phyloP scores from a whole-genome alignment of 768 basidiomycete species.

The Kondoa subrosea region DNA sequence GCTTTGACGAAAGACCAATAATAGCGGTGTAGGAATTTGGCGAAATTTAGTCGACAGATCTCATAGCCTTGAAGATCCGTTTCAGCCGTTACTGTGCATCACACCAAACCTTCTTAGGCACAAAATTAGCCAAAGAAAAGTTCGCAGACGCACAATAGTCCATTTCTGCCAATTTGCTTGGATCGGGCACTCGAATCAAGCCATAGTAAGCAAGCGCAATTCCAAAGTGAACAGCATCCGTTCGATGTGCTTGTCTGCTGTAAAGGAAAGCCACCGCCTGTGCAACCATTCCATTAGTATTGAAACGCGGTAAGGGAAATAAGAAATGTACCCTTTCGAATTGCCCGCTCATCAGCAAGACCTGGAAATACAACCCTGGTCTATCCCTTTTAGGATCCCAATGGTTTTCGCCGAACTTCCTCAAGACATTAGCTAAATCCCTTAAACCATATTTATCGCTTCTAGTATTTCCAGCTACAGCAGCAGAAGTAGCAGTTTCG shows the following conservation, averaged over 20 bases:
- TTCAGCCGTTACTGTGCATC: conserved; percentile 1
- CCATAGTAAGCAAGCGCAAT: conserved; percentile 88
- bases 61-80: conserved; percentile 15
- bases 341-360: conserved; percentile 78
- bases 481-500: background rate
- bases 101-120: background rate
- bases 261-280: conserved; percentile 81
- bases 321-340: conserved; percentile 65
- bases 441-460: conserved; percentile 40
- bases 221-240: conserved; percentile 86
- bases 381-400: conserved; percentile 44
- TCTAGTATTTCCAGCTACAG: conserved; percentile 6
- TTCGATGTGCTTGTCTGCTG: conserved; percentile 68
- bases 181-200: conserved; percentile 61
- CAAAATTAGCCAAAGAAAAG: background rate
- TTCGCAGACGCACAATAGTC: conserved; percentile 48
- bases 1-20: conserved; percentile 78
- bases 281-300: background rate
- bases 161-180: conserved; percentile 66
- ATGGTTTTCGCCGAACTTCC: conserved; percentile 34
- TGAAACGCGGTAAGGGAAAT: background rate
- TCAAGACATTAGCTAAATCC: conserved; percentile 31
- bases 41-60: conserved; percentile 49
- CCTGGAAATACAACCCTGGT: conserved; percentile 38
- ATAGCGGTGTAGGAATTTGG: conserved; percentile 80